These are phyloP conservation scores for Tylopilus cervinicoccineus DNA, from an alignment of 768 basidiomycete species.

Conservation along the genomic window DNA sequence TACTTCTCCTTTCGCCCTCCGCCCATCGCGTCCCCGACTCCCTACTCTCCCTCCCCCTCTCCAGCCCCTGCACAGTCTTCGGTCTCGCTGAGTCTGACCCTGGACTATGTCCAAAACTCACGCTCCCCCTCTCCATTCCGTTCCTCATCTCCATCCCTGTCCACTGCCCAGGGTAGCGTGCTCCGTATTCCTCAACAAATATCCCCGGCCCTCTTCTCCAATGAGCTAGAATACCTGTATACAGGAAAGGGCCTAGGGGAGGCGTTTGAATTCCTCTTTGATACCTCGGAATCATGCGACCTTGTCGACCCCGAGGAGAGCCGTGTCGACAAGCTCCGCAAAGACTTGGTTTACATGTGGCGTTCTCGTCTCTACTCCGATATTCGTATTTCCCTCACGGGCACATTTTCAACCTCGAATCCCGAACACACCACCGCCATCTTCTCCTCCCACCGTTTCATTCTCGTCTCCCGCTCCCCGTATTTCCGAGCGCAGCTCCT, in stretches of 20 bases:
- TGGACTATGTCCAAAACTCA: slow-evolving; percentile 39
- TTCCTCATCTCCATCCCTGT: slow-evolving; percentile 43
- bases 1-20: slow-evolving; percentile 79
- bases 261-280: slow-evolving; percentile 85
- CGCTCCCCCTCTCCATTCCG: slow-evolving; percentile 46
- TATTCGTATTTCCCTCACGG: slow-evolving; percentile 74
- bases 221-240: slow-evolving; percentile 93
- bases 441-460: slow-evolving; percentile 91
- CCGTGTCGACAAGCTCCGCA: slow-evolving; percentile 80
- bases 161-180: slow-evolving; percentile 39
- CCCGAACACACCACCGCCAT: slow-evolving; percentile 73
- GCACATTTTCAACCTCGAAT: slow-evolving; percentile 58
- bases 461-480: slow-evolving; percentile 82
- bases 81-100: slow-evolving; percentile 50
- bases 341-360: slow-evolving; percentile 98
- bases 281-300: slow-evolving; percentile 42
- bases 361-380: slow-evolving; percentile 91
- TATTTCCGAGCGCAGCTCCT: slow-evolving; percentile 86
- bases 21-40: slow-evolving; percentile 46
- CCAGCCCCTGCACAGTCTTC: slow-evolving; percentile 56
- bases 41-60: slow-evolving; percentile 46
- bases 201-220: slow-evolving; percentile 78
- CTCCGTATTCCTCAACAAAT: slow-evolving; percentile 64
- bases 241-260: slow-evolving; percentile 88
- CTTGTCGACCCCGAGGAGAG: slow-evolving; percentile 48